Conservation (phyloP, 768 basidiomycete genomes). For the Tricholoma terreum region DNA sequence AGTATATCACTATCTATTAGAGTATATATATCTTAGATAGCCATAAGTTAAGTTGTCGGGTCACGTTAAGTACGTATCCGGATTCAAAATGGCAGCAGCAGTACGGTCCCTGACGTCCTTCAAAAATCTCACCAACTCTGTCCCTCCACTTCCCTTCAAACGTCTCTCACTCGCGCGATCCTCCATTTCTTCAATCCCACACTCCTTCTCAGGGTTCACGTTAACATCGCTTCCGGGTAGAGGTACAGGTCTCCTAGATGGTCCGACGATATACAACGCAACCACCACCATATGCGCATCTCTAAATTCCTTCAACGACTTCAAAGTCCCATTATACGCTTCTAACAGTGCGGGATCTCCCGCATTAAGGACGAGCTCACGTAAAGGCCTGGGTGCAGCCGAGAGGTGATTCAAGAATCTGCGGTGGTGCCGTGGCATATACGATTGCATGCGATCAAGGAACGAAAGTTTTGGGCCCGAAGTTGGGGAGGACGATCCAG, state of each 20-base stretch:
- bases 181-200: constrained; percentile 16
- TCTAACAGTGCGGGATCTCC: constrained; percentile 32
- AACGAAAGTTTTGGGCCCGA: constrained; percentile 37
- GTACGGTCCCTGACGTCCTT: constrained; percentile 72
- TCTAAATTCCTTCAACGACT: constrained; percentile 66
- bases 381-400: constrained; percentile 56
- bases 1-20: no score
- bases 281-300: constrained; percentile 79
- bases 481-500: constrained; percentile 15
- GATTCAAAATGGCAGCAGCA: constrained; percentile 32
- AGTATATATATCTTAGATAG: no score
- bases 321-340: constrained; percentile 65
- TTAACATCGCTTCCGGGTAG: not conserved
- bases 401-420: constrained; percentile 70
- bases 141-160: constrained; percentile 75
- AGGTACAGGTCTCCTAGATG: constrained; percentile 41
- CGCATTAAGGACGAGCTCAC: constrained; percentile 44
- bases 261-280: constrained; percentile 71
- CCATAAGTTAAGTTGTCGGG: no score
- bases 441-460: constrained; percentile 69
- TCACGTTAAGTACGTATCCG: no score
- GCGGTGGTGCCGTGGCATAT: constrained; percentile 83
- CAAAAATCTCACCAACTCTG: constrained; percentile 71
- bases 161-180: constrained; percentile 14
- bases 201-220: constrained; percentile 5